Conservation (phyloP, 257 asterid genomes). For the Solanum gandarillasii region DNA sequence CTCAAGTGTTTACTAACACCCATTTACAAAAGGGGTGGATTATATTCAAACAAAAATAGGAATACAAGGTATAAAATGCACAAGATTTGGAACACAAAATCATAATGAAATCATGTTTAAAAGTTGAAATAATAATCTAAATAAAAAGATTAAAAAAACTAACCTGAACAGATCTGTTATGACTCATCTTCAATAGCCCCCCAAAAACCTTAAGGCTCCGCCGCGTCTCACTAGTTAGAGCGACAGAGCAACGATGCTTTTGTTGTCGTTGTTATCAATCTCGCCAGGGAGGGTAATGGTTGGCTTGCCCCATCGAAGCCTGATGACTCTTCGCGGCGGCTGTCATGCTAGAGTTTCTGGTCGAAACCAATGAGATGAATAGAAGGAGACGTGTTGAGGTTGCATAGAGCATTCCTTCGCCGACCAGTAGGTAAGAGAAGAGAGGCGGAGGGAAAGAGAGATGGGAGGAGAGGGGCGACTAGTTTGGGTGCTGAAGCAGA, state of each 20-base stretch:
- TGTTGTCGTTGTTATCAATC: neutral
- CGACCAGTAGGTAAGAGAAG: fast-evolving
- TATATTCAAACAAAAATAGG: neutral
- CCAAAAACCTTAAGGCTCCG: neutral
- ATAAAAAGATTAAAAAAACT: no score
- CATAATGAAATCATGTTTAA: neutral
- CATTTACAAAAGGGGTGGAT: no score
- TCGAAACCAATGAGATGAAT: neutral
- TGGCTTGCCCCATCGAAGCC: neutral
- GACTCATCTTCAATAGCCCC: neutral
- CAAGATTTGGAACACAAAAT: neutral
- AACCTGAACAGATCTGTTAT: neutral
- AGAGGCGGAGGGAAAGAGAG: neutral
- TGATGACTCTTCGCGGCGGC: neutral
- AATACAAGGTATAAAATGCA: neutral
- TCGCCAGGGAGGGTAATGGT: neutral
- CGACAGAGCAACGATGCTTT: no score
- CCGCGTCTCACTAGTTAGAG: fast-evolving
- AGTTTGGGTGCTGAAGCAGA: neutral
- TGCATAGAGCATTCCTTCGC: fast-evolving
- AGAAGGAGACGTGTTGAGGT: neutral
- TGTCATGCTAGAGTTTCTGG: no score
- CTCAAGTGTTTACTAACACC: no score
- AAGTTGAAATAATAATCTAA: neutral
- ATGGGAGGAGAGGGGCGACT: neutral